phyloP scores from a whole-genome alignment of 768 basidiomycete species.

The Lactarius trivialis region DNA sequence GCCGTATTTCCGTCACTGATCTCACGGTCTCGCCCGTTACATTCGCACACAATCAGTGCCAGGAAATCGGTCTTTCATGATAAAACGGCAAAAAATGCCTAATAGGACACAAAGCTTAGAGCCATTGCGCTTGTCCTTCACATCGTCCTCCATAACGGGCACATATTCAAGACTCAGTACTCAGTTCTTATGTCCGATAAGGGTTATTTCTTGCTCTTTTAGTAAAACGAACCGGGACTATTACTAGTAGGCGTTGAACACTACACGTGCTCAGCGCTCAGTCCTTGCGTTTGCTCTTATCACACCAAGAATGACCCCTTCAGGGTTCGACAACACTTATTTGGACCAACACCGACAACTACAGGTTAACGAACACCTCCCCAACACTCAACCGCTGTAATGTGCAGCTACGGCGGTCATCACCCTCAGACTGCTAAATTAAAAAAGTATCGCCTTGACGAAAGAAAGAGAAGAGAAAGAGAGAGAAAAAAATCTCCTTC shows the following conservation, averaged over 20 bases:
- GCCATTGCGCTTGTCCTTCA: background rate
- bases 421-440: background rate
- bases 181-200: background rate
- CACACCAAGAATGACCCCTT: constrained; percentile 20
- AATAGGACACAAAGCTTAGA: background rate
- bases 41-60: background rate
- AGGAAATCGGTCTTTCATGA: background rate
- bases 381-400: background rate
- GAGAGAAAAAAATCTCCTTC: constrained; percentile 3
- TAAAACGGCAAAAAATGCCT: background rate
- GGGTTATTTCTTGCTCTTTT: background rate
- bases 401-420: background rate
- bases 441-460: background rate
- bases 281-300: background rate
- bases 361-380: background rate
- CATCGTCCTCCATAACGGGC: background rate
- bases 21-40: too few species aligned
- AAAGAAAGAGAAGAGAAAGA: too few species aligned
- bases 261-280: background rate
- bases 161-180: too few species aligned
- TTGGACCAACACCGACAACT: background rate
- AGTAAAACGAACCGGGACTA: background rate
- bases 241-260: background rate
- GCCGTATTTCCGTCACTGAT: background rate
- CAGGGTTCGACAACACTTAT: constrained; percentile 12